Evolutionary conservation across 805 yeast genomes (phyloP), one percentile per base, ranked within the genome.

Genomic region (Wickerhamia fluorescens): DNA sequence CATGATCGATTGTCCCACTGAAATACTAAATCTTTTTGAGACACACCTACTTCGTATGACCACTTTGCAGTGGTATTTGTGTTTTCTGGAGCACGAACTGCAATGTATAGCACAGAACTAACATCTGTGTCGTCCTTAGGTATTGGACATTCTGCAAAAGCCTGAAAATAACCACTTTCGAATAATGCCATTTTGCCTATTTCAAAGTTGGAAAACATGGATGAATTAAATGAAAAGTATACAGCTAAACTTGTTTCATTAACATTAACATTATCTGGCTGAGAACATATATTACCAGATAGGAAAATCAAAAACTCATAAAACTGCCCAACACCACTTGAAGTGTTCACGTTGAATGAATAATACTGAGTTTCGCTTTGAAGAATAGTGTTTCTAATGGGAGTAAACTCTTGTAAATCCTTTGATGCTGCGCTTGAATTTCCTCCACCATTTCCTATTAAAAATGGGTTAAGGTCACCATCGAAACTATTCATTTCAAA

Each of bases 11-110:
- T 59, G 49, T 78, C 86, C 82, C 84, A 80, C 45, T 78, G 84
- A 42, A 71, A 80, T 1, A 74, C 73, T 39, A 78, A 56, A 46
- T 76, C 76, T 28, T 63, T 63, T 42, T 69, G 77, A 3, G 85
- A 75, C 2, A 74, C 70, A 3, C 85, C 88, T 19, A 86, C 51
- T 45, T 76, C 73, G 44, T 78, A 82, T 6, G 61, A 38, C 88
- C 88, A 80, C n/a, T 28, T 23, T 11, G 53, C 57, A 2, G 58
- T 33, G 8, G 20, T 22, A 34, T 64, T 57, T 14, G 58, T 48
- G 39, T 56, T 58, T 37, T 61, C 53, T 6, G 69, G 68, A 8
- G 68, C 64, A 17, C 53, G 35, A 2, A 62, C 66, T 2, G 61
- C 64, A 20, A 63, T 57, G 37, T 60, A 62, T 12, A 63, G 38